Conservation (phyloP, 2,329 filamentous ascomycete genomes). For the Fusarium sambucinum region DNA sequence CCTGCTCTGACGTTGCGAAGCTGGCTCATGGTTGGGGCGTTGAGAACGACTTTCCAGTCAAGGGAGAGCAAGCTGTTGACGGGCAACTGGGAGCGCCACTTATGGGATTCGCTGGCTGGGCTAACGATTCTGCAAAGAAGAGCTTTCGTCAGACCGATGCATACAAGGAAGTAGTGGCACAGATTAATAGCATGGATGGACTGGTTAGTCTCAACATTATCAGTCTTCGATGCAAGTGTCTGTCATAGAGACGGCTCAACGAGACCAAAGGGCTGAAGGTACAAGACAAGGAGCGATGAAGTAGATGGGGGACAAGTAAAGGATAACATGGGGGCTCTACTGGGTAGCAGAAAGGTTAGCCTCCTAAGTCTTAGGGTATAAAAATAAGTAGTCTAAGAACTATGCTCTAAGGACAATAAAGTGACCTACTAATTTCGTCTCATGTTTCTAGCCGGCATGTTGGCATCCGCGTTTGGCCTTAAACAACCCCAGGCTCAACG, state of each 20-base stretch:
- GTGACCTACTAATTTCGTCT: too few relatives aligned
- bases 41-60: constrained; percentile 21
- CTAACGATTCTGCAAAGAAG: not conserved
- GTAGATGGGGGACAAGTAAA: too few relatives aligned
- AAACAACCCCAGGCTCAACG: too few relatives aligned
- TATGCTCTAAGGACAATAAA: too few relatives aligned
- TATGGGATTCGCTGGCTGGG: constrained; percentile 10
- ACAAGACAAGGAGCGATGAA: too few relatives aligned
- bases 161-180: not conserved
- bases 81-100: not conserved
- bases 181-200: not conserved
- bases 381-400: too few relatives aligned
- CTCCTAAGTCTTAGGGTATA: too few relatives aligned
- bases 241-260: not conserved
- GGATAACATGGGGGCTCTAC: too few relatives aligned
- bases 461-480: too few relatives aligned
- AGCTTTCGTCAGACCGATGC: fast-evolving
- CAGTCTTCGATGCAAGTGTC: not conserved
- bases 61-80: not conserved
- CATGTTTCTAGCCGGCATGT: too few relatives aligned
- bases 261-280: too few relatives aligned
- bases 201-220: not conserved
- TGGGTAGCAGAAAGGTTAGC: too few relatives aligned
- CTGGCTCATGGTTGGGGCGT: constrained; percentile 17
- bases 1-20: fast-evolving